These are phyloP conservation scores for Orobanche coerulescens DNA, from an alignment of 257 asterid genomes.

Conservation along the genomic window DNA sequence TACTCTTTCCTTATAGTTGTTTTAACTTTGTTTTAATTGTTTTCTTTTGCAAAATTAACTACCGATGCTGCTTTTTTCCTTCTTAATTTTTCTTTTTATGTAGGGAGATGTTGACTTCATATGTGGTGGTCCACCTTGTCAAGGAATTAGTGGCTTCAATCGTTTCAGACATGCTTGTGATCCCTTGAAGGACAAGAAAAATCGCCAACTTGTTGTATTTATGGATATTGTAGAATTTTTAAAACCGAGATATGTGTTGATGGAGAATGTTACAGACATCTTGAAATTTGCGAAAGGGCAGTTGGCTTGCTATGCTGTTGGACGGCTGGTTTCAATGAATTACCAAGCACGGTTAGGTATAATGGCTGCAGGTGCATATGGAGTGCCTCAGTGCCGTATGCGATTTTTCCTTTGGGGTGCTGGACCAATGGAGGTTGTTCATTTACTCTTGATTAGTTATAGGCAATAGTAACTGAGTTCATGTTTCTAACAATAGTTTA, in stretches of 20 bases:
- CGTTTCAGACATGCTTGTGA: neutral
- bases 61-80: neutral
- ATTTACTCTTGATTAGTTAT: neutral
- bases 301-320: neutral
- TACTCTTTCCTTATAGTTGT: neutral
- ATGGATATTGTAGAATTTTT: neutral
- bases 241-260: neutral
- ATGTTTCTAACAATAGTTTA: neutral
- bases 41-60: neutral
- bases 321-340: neutral
- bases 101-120: neutral
- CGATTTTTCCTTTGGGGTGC: slow-evolving; percentile 6
- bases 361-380: slow-evolving; percentile 14
- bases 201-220: neutral
- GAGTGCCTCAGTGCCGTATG: neutral
- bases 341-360: neutral
- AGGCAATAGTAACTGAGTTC: neutral
- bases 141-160: slow-evolving; percentile 5
- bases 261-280: slow-evolving; percentile 1
- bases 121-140: slow-evolving; percentile 9
- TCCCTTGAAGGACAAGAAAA: neutral
- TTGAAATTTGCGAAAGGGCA: neutral
- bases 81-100: neutral
- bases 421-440: neutral
- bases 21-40: neutral